Evolutionary conservation across 257 asterid species (phyloP), one percentile per base, ranked within the genome.

Genomic region (Pogostemon cablin): DNA sequence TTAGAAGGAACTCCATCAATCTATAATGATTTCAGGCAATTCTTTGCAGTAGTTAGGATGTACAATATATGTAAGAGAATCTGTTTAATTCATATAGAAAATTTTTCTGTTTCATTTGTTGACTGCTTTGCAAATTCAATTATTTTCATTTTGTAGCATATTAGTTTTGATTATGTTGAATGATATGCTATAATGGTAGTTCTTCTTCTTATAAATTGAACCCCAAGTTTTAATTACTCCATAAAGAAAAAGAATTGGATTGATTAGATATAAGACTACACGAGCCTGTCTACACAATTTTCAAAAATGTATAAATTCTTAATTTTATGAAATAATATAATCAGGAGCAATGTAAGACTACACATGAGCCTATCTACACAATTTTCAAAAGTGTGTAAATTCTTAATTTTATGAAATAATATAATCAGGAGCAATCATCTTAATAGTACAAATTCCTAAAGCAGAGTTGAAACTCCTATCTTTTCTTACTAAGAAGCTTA

Each of bases 41-140:
- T 62, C 25, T 55, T 78, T 73, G 59, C 9, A 67, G 67, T 49
- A 76, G 76, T 62, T 76, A 77, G 77, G 59, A 58, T 76, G 81
- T 79, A 79, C 34, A 66, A 79, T 79, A 71, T 68, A 60, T 52
- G 34, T 41, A 66, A 58, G 39, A 17, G 20, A 55, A 70, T 67
- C 12, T 71, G 52, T 41, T 55, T 5, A 35, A 64, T 65, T 67
- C 69, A 70, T 62, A 57, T 48, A 75, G 77, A 68, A 71, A 75
- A 72, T 64, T 69, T 67, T 75, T 50, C 69, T 56, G 50, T 57
- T 67, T 63, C 57, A 5, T 17, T 35, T 3, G 15, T 44, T 3
- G 48, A 38, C 47, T 67, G 37, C 15, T 65, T 75, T 41, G 63
- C 66, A 8, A 20, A 52, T 67, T 67, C 47, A 46, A 37, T 49